Base-by-base conservation (phyloP, 441 rosid genomes). In the Bocquillonia castaneifolia region DNA sequence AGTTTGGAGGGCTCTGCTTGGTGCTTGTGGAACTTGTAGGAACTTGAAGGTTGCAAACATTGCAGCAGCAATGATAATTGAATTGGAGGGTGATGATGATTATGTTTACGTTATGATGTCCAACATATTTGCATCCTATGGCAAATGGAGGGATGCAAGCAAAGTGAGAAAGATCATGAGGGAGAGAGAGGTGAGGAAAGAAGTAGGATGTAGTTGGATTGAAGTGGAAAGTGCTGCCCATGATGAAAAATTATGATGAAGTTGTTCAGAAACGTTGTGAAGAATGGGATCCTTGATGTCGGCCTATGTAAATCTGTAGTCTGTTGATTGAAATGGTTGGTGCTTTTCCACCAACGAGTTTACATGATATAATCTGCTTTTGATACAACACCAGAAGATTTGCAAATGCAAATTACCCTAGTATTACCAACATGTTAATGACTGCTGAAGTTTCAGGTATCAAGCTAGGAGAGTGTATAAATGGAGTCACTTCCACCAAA, bases 141-240 rank as follows among this genome's bases (percentile, higher is more conserved):
- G 91, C 70, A 86, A 89, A 79, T 92, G 97, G 96, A 88, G 61
- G 20, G 97, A 92, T 54, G 92, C 86, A 0, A 76, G 82, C 63
- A 74, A 74, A 7, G 88, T 85, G 66, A 82, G 98, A 72, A 85
- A 79, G 71, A 82, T 84, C 29, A 86, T 90, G 95, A 77, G 77
- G 55, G 75, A 79, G 51, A 80, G 79, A 54, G 86, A 92, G 47
- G 78, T 92, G 37, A 84, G 75, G 76, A 92, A 92, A 78, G 93
- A 86, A 67, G 78, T 80, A 2, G 97, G 97, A 18, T 85, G 77
- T 80, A 92, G 98, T 68, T 90, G 97, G 98, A 86, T 92, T 72
- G 77, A 85, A 7, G 83, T 85, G 20, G 82, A 86, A 83, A 80
- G 76, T 48, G 20, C 48, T 36, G 39, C 25, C 22, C 45, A 39